Evolutionary conservation across 345 rosid genomes (phyloP), one percentile per base, ranked within the genome.

Genomic region (Carallia brachiata): DNA sequence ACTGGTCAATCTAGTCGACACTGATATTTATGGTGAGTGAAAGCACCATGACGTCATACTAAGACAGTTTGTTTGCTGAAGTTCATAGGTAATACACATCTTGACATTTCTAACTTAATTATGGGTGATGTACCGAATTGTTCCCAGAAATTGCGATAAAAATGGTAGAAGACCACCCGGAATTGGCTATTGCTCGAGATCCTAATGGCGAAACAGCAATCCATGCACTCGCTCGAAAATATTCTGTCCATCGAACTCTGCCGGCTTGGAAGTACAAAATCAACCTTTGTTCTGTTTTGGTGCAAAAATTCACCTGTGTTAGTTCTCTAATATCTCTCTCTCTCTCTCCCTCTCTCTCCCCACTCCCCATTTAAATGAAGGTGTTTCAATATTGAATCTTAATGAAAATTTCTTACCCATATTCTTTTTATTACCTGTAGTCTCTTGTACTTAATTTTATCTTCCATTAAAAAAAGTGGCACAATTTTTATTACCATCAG

Each of bases 281-380:
- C 23, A 23, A 23, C 23, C 23, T 23, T 23, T 23, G 23, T 23
- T 23, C 23, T 23, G 23, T 23, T 23, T 23, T 23, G 23, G 55
- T 70, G 69, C 60, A 23, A 23, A 23, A 23, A 58, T 77, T 57
- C 62, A 75, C 58, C 57, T 68, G 32, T 65, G 86, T 79, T 40
- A 68, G 77, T 79, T 62, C 52, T 55, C 62, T 63, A 4, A 32
- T 44, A 10, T 10, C 15, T 12, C 50, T 44, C 50, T 12, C 50
- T 2, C 50, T 3, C n/a, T 23, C 30, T 64, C 31, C 7, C 19
- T 50, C 6, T 32, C 7, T 4, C 10, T 7, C 19, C 3, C 4
- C 31, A 55, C 34, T 8, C 1, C 39, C 48, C 12, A 40, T 9
- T 1, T 2, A 40, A 10, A 10, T 40, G 47, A 10, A 32, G 34